phyloP scores from a whole-genome alignment of 1,284 basidiomycete genomes.

The Athelia psychrophila region DNA sequence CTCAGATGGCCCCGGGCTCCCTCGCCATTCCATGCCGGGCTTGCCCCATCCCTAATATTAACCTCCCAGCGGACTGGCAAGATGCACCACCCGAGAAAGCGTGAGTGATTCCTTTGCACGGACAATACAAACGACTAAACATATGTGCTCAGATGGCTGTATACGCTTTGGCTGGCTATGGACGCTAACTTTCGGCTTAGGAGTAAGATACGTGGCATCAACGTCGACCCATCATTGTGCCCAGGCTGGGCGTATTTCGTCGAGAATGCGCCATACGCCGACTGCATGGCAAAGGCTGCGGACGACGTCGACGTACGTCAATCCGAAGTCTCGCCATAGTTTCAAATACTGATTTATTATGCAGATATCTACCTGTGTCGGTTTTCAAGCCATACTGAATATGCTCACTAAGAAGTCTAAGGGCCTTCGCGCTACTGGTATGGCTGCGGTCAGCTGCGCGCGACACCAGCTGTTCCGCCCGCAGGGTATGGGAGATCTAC shows the following conservation, averaged over 20 bases:
- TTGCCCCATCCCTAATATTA: conserved; percentile 14
- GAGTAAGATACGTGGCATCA: conserved; percentile 4
- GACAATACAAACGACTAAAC: background rate
- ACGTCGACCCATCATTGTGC: conserved; percentile 12
- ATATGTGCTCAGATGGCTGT: conserved; percentile 9
- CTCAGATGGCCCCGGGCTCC: conserved; percentile 7
- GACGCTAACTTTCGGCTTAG: conserved; percentile 21
- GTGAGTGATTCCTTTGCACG: background rate
- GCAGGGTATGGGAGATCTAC: conserved; percentile 11
- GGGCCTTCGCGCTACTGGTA: conserved; percentile 10
- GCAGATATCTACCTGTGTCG: conserved; percentile 19
- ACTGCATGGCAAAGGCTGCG: background rate
- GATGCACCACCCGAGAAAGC: conserved; percentile 2
- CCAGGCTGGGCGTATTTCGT: conserved; percentile 18
- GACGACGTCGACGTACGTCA: conserved; percentile 20
- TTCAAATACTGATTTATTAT: background rate
- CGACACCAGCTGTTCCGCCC: conserved; percentile 9
- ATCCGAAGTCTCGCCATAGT: no score
- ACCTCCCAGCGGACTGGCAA: conserved; percentile 10
- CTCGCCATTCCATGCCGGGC: conserved; percentile 11
- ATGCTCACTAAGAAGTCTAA: conserved; percentile 13
- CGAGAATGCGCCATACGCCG: background rate
- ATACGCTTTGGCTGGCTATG: conserved; percentile 11
- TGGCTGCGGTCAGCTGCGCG: conserved; percentile 8
- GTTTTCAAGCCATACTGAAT: conserved; percentile 12